Evolutionary conservation across 139 green algal species (phyloP), one percentile per base, ranked within the genome.

Genomic region (Tetratostichococcus sp.): DNA sequence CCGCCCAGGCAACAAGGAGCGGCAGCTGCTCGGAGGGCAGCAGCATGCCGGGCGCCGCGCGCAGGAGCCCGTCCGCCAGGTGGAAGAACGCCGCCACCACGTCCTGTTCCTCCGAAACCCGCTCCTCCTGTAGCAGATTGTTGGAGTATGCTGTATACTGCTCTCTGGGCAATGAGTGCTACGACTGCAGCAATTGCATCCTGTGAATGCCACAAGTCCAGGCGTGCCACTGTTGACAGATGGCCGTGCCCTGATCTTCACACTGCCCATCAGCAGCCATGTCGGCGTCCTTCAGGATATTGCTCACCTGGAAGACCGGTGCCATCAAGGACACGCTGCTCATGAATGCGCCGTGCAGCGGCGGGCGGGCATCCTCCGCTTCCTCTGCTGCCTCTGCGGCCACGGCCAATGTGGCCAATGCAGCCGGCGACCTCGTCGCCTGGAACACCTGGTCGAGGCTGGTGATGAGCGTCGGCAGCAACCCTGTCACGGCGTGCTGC

Each of bases 11-110:
- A 31, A 66, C 39, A 25, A 74, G 30, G n/a, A 30, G 32, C 8
- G 42, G 39, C 43, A 72, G 59, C 8, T n/a, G 23, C 30, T 62
- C 42, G 35, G 33, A 70, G 22, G 42, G 30, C n/a, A 70, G 43
- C 43, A 65, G 33, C 8, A 62, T 21, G 26, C 58, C 57, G 43
- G 72, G 57, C 28, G 59, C 72, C 25, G 69, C 35, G 26, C 68
- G 72, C 17, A 77, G n/a, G 26, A 31, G 69, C 8, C 69, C 35
- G 33, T 77, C 72, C 16, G 32, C 58, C 33, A 77, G 33, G 21
- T 33, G 57, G 30, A 65, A 77, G 25, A 77, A 65, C 25, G 72
- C 35, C 22, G 72, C 39, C 5, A 70, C 72, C 22, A 59, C 26
- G 23, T 77, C 72, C 25, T 58, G 31, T 22, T 70, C 33, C 8